Evolutionary conservation across 192 early-diverging fungal genomes (phyloP), one percentile per base, ranked within the genome.

Genomic region (Physocladia obscura): DNA sequence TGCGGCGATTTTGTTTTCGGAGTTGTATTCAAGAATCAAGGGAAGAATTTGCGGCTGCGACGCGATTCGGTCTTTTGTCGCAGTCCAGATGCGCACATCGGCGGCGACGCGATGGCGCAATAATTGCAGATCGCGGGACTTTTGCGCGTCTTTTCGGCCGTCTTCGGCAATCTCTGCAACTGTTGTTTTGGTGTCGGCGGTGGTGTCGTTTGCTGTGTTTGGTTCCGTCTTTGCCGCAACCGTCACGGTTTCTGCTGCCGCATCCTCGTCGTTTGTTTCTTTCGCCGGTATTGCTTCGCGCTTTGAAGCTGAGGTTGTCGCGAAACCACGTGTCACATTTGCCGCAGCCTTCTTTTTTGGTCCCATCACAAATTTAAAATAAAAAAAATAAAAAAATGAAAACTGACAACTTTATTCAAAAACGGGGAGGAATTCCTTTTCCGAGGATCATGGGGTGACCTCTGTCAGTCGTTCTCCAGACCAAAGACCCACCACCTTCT

Each of bases 271-370:
- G 19, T n/a, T n/a, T 22, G 15, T 26, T 55, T n/a, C n/a, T 4
- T n/a, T 13, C 29, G 17, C 21, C 52, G 26, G n/a, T 1, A 27
- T 15, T 55, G 52, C n/a, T 55, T 55, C 29, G n/a, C n/a, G 15
- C 26, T n/a, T 15, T 34, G n/a, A n/a, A 44, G 47, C 39, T 13
- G 60, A 62, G 22, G 60, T 37, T 8, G 60, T 62, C 39, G 60
- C 60, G 37, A 62, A 62, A 6, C 60, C 60, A 3, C 60, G 60
- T n/a, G 37, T 17, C 5, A 19, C 39, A 35, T 15, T 11, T 11
- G 30, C 57, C 1, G 15, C 15, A 22, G 39, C 60, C 60, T 62
- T 62, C 39, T 39, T 62, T 26, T 62, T 62, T n/a, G 36, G 36
- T 24, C 60, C 38, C 38, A 62, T 62, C 37, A 22, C 0, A 4